phyloP scores from a whole-genome alignment of 2,329 filamentous ascomycete genomes.

The Penicillium sp. region DNA sequence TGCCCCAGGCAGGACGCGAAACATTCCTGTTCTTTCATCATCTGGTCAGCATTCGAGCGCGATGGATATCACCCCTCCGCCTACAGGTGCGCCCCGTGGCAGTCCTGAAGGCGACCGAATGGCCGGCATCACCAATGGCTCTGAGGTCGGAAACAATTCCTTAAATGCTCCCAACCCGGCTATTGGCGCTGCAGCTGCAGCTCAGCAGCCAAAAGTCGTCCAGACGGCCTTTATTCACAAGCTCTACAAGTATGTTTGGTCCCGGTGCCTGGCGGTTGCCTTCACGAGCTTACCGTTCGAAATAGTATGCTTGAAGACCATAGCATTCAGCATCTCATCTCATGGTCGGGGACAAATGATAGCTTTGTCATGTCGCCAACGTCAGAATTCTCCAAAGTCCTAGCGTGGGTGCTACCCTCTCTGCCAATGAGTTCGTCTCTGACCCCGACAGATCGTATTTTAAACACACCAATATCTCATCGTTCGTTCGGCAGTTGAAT shows the following conservation, averaged over 20 bases:
- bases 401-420: constrained; percentile 69
- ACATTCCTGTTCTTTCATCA: constrained; percentile 50
- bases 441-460: constrained; percentile 72
- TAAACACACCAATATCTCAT: constrained; percentile 98
- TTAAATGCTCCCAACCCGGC: constrained; percentile 34
- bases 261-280: background rate
- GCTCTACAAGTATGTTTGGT: constrained; percentile 78
- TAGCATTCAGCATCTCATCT: constrained; percentile 90
- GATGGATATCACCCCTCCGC: constrained; percentile 56
- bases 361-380: constrained; percentile 99
- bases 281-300: constrained; percentile 19
- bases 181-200: constrained; percentile 51
- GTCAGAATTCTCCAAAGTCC: constrained; percentile 94
- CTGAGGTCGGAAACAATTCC: constrained; percentile 27
- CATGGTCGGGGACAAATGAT: constrained; percentile 89
- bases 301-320: constrained; percentile 92
- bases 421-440: constrained; percentile 17
- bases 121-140: constrained; percentile 37
- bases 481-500: constrained; percentile 94
- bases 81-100: constrained; percentile 46
- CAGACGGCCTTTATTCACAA: constrained; percentile 99
- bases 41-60: constrained; percentile 47
- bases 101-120: constrained; percentile 51
- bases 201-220: constrained; percentile 94
- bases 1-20: constrained; percentile 49